A percentile compares a stretch with the other conserved stretches of the same genome.
These are phyloP conservation scores for Neofusicoccum parvum DNA, from an alignment of 2,329 filamentous ascomycete genomes.

Conservation along the genomic window DNA sequence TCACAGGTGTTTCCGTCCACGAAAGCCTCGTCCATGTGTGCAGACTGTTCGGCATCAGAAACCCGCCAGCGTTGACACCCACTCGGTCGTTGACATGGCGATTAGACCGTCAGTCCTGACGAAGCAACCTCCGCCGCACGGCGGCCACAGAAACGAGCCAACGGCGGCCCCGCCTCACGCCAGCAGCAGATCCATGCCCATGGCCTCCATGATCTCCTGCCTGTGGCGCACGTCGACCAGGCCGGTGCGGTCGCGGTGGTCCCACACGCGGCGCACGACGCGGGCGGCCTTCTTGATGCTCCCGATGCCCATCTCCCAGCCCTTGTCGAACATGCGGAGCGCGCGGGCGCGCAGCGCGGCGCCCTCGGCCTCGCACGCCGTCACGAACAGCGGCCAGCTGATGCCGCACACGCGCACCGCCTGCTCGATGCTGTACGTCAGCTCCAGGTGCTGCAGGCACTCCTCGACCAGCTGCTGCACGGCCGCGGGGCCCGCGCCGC, in stretches of 20 bases:
- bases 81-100: too few relatives aligned
- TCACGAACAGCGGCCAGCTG: conserved; percentile 15
- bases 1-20: too few relatives aligned
- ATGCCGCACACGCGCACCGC: conserved; percentile 10
- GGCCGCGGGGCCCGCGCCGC: not conserved
- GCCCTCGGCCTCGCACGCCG: conserved; percentile 17
- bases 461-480: conserved; percentile 7
- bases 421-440: conserved; percentile 16
- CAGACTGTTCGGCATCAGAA: too few relatives aligned
- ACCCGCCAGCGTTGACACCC: too few relatives aligned
- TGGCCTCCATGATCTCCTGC: conserved; percentile 16
- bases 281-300: conserved; percentile 8
- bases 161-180: not conserved
- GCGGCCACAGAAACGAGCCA: too few relatives aligned
- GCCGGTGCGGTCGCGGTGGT: conserved; percentile 1
- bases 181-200: conserved; percentile 19
- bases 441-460: conserved; percentile 2
- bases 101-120: too few relatives aligned
- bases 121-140: too few relatives aligned
- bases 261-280: conserved; percentile 6
- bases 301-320: conserved; percentile 4
- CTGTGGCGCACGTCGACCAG: not conserved
- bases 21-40: too few relatives aligned
- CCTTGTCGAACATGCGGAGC: conserved; percentile 7
- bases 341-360: not conserved